phyloP scores from a whole-genome alignment of 805 yeast species.

The Vanderwaltozyma verrucispora region DNA sequence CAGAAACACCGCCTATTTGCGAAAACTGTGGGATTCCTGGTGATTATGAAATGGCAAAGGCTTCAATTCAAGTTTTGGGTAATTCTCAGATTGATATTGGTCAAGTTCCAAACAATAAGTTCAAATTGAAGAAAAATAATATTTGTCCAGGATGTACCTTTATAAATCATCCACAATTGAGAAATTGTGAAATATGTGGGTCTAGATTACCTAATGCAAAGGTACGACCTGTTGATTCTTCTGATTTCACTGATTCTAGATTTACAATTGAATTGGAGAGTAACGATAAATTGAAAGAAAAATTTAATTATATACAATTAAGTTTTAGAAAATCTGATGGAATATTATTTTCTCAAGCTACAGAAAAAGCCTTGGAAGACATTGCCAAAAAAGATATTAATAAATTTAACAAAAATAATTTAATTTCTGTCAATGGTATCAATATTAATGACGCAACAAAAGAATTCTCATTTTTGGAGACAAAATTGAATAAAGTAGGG shows the following conservation, averaged over 20 bases:
- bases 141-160: slow-evolving; percentile 61
- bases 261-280: slow-evolving; percentile 23
- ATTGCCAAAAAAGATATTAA: slow-evolving; percentile 36
- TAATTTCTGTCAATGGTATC: slow-evolving; percentile 27
- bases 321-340: slow-evolving; percentile 74
- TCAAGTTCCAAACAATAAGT: no score
- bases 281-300: neutral
- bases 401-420: slow-evolving; percentile 21
- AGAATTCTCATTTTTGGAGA: slow-evolving; percentile 11
- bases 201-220: slow-evolving; percentile 31
- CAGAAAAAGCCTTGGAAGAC: slow-evolving; percentile 37
- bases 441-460: slow-evolving; percentile 4
- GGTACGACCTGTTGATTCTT: slow-evolving; percentile 11
- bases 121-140: slow-evolving; percentile 6
- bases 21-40: slow-evolving; percentile 53
- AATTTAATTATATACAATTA: slow-evolving; percentile 38
- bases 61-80: slow-evolving; percentile 16
- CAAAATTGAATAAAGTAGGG: slow-evolving; percentile 40
- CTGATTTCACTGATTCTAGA: slow-evolving; percentile 24
- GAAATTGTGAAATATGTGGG: slow-evolving; percentile 84
- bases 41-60: slow-evolving; percentile 28
- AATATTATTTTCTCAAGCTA: slow-evolving; percentile 38
- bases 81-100: neutral
- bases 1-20: slow-evolving; percentile 37
- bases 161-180: slow-evolving; percentile 68